phyloP scores from a whole-genome alignment of 352 stramenopile species.

The Globisporangium iwayamae region DNA sequence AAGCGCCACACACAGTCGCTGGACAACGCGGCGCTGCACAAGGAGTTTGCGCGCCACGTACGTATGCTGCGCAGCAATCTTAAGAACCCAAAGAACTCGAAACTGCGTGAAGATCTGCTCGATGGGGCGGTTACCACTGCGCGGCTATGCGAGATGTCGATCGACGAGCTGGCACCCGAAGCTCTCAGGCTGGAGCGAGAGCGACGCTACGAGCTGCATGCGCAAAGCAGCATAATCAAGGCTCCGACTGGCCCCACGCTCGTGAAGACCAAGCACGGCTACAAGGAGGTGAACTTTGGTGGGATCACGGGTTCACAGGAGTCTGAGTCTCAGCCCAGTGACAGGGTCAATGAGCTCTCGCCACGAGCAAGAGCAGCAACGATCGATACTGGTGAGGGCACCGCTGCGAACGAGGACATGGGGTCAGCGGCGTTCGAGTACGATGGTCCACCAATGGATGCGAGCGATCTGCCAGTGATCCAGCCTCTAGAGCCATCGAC shows the following conservation, averaged over 20 bases:
- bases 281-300: constrained; percentile 41
- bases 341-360: background rate
- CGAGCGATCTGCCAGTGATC: background rate
- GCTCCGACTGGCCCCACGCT: constrained; percentile 25
- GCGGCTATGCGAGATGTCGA: constrained; percentile 41
- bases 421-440: constrained; percentile 3
- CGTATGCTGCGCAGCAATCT: constrained; percentile 55
- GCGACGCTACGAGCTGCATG: constrained; percentile 35
- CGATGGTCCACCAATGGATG: background rate
- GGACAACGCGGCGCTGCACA: constrained; percentile 31
- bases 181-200: constrained; percentile 44
- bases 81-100: constrained; percentile 31
- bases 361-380: background rate
- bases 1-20: constrained; percentile 25
- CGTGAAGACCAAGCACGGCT: constrained; percentile 53
- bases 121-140: constrained; percentile 18
- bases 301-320: constrained; percentile 11
- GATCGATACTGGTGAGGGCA: background rate
- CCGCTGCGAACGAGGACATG: background rate
- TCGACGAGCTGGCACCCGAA: constrained; percentile 45
- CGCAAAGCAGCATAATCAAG: constrained; percentile 40
- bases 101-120: constrained; percentile 40
- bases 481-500: background rate
- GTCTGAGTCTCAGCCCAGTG: background rate
- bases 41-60: constrained; percentile 42